A percentile compares a stretch with the other conserved stretches of the same genome.
These are phyloP conservation scores for Collybiopsis confluens DNA, from an alignment of 768 basidiomycete genomes.

Conservation along the genomic window DNA sequence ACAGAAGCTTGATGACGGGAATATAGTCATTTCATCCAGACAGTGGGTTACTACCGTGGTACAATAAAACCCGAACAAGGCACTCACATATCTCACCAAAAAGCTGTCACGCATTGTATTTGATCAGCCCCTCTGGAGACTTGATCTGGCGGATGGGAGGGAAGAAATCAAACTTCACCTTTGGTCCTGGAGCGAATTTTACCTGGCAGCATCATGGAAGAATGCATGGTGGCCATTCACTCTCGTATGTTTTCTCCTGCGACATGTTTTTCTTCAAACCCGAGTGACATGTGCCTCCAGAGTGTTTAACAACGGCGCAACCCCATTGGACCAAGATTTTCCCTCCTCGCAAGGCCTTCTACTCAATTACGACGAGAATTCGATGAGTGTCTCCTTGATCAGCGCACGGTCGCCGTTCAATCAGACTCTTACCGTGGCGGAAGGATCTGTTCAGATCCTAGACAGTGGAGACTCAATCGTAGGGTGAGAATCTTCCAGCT, in stretches of 20 bases:
- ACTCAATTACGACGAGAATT: not conserved
- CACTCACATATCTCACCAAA: not conserved
- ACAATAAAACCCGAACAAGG: not conserved
- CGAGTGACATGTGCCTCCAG: too few species aligned
- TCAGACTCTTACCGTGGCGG: not conserved
- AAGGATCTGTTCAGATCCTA: conserved; percentile 3
- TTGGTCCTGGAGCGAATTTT: conserved; percentile 11
- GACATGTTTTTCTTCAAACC: too few species aligned
- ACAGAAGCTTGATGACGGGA: conserved; percentile 11
- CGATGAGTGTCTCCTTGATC: not conserved
- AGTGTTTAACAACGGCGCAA: conserved; percentile 3
- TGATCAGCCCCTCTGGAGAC: conserved; percentile 12
- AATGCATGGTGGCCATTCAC: not conserved
- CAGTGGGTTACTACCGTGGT: not conserved
- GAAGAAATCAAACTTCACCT: conserved; percentile 13
- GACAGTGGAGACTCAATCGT: not conserved
- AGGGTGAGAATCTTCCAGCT: not conserved
- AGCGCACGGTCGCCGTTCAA: not conserved
- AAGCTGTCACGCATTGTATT: conserved; percentile 13
- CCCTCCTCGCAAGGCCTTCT: conserved; percentile 1
- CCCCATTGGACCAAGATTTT: not conserved
- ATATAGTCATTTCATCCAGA: conserved; percentile 13
- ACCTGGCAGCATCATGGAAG: conserved; percentile 17
- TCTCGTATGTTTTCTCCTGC: not conserved
- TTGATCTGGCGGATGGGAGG: conserved; percentile 18